Evolutionary conservation across 106 monocot species (phyloP).

Genomic region (Xerophyta viscosa): DNA sequence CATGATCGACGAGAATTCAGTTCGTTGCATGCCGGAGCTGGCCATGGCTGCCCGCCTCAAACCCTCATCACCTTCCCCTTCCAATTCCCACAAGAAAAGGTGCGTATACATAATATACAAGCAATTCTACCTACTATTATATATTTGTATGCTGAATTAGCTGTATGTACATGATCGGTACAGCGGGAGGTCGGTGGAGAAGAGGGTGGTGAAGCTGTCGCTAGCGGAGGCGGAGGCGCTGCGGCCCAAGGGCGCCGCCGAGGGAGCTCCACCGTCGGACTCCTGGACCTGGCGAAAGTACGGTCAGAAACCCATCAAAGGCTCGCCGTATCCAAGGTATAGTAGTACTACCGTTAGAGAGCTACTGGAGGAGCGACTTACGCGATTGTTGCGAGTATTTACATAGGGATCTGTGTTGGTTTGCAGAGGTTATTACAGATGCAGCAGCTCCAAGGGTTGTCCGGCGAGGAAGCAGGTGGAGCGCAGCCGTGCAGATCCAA

Average conservation of each 20-base stretch:
- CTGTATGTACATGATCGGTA: neutral
- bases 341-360: neutral
- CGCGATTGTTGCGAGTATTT: neutral
- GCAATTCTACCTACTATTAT: no score
- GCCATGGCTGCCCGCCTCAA: no score
- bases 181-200: constrained; percentile 51
- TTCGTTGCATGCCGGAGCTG: no score
- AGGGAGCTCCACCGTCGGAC: constrained; percentile 52
- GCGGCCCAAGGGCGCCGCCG: constrained; percentile 37
- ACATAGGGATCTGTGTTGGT: neutral
- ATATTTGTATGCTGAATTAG: no score
- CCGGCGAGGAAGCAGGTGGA: constrained; percentile 67
- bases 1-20: no score
- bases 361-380: no score
- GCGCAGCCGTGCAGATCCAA: constrained; percentile 54
- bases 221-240: constrained; percentile 42
- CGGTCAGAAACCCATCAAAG: constrained; percentile 86
- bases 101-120: no score
- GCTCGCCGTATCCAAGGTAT: constrained; percentile 73
- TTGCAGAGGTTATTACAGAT: constrained; percentile 62
- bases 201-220: constrained; percentile 57
- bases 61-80: neutral
- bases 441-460: constrained; percentile 65
- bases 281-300: constrained; percentile 81
- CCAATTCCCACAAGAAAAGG: no score